These are phyloP conservation scores for Trichoderma oligosporum DNA, from an alignment of 2,329 filamentous ascomycete species.

Conservation along the genomic window DNA sequence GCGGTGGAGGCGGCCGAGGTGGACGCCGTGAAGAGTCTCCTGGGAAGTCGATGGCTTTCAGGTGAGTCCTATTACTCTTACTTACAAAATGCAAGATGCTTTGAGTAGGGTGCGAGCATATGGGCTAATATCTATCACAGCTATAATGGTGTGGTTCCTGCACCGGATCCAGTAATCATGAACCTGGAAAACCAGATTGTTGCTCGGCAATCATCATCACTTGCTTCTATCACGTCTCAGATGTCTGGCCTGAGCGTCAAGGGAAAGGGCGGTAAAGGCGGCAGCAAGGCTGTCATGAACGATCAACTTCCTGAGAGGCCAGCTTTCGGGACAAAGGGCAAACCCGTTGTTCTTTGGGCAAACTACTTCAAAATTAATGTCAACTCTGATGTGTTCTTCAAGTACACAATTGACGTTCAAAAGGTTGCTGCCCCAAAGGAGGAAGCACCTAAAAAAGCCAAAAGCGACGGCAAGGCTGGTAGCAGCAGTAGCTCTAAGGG, in stretches of 20 bases:
- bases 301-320: slow-evolving; percentile 46
- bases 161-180: slow-evolving; percentile 29
- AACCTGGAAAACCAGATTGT: slow-evolving; percentile 43
- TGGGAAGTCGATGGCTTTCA: slow-evolving; percentile 24
- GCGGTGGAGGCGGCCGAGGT: slow-evolving; percentile 25
- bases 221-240: slow-evolving; percentile 34
- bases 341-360: slow-evolving; percentile 45
- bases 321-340: slow-evolving; percentile 45
- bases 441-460: neutral
- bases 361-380: slow-evolving; percentile 51
- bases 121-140: slow-evolving; percentile 23
- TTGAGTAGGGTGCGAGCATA: neutral
- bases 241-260: slow-evolving; percentile 36
- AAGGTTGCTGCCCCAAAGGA: slow-evolving; percentile 21
- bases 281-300: slow-evolving; percentile 3
- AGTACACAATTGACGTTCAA: slow-evolving; percentile 43
- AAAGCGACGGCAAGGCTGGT: slow-evolving; percentile 17
- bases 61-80: slow-evolving; percentile 18
- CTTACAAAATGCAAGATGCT: neutral
- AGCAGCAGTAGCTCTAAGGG: slow-evolving; percentile 12
- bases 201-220: slow-evolving; percentile 27
- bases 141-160: slow-evolving; percentile 23
- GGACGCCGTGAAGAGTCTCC: slow-evolving; percentile 25
- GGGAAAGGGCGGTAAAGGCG: slow-evolving; percentile 20
- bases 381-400: slow-evolving; percentile 37